Evolutionary conservation across 2,329 filamentous ascomycete species (phyloP).

Genomic region (Aureobasidium vineae): DNA sequence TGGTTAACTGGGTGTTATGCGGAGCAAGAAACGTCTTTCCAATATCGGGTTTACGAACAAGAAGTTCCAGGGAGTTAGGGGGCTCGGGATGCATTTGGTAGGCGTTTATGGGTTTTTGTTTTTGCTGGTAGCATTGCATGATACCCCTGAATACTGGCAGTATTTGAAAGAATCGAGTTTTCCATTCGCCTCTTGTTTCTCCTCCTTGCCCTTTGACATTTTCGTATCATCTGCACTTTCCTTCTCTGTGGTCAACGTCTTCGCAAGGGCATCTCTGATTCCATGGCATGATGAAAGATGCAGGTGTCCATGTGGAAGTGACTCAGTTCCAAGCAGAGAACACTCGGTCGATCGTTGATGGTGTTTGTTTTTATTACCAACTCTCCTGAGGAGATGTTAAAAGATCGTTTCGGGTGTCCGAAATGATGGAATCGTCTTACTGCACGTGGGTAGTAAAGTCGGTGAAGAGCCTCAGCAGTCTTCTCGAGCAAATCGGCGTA

Average conservation of each 20-base stretch:
- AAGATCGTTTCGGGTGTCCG: no score
- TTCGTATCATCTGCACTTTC: neutral
- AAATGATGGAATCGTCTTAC: no score
- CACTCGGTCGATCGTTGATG: no score
- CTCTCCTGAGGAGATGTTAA: no score
- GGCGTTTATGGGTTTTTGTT: neutral
- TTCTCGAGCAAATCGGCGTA: neutral
- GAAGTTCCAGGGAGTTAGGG: no score
- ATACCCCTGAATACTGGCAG: conserved; percentile 1
- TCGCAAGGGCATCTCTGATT: no score
- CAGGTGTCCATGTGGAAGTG: no score
- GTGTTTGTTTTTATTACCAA: no score
- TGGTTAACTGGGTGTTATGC: neutral
- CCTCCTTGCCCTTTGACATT: neutral
- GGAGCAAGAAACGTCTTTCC: neutral
- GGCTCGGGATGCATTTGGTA: neutral
- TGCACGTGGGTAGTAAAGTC: neutral
- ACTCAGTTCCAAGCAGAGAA: no score
- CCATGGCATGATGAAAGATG: no score
- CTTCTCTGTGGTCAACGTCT: neutral
- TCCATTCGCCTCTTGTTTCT: no score
- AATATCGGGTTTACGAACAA: no score
- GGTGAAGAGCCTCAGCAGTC: neutral
- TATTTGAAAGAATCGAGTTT: neutral
- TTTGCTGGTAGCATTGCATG: conserved; percentile 3